Evolutionary conservation across 2,329 filamentous ascomycete species (phyloP).

Genomic region (Alternaria postmessia): DNA sequence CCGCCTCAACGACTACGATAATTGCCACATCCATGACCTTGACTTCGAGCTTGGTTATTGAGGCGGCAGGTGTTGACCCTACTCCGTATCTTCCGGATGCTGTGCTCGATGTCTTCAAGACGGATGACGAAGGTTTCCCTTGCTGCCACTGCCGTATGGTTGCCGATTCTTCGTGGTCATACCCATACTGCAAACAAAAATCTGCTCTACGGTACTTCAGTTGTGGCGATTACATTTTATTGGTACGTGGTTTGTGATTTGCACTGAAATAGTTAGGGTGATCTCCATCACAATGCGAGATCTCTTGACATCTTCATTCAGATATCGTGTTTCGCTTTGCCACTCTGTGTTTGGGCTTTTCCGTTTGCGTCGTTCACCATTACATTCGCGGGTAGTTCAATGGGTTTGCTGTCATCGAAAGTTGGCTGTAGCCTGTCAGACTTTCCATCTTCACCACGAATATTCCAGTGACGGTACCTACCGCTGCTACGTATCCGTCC

Average conservation of each 20-base stretch:
- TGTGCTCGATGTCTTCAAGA: not conserved
- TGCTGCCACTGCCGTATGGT: not conserved
- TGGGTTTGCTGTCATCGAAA: conserved; percentile 12
- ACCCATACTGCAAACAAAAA: not conserved
- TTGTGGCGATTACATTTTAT: not conserved
- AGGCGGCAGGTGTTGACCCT: not conserved
- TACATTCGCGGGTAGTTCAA: conserved; percentile 19
- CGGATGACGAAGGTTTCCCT: conserved; percentile 1
- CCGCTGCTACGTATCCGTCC: conserved; percentile 15
- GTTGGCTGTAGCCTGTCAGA: conserved; percentile 9
- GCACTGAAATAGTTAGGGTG: not conserved
- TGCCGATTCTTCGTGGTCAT: not conserved
- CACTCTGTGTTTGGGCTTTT: not conserved
- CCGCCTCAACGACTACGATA: not conserved
- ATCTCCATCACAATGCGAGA: not conserved
- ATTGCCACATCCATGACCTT: not conserved
- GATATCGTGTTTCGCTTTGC: not conserved
- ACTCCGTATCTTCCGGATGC: not conserved
- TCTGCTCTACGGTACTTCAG: not conserved
- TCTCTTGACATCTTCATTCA: not conserved
- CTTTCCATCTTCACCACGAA: not conserved
- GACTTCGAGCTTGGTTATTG: not conserved
- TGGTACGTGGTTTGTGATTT: not conserved
- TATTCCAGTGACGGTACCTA: not conserved
- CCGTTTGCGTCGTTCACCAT: not conserved